Evolutionary conservation across 768 basidiomycete species (phyloP).

Genomic region (Coprinopsis cinerea): DNA sequence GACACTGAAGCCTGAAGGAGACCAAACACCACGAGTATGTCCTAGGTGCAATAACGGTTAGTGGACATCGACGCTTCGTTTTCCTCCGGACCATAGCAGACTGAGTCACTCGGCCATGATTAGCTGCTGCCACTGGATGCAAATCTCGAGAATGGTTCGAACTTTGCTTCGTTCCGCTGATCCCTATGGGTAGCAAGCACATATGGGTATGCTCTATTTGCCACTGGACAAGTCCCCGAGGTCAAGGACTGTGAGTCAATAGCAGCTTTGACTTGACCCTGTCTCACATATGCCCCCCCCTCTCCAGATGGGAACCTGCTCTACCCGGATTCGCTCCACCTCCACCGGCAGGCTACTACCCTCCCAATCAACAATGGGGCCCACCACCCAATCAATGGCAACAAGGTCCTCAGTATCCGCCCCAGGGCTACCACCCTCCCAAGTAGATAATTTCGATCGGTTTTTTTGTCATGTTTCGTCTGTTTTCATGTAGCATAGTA

Average conservation of each 20-base stretch:
- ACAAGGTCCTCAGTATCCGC: too few relatives aligned
- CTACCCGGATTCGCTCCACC: conserved; percentile 4
- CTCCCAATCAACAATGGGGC: conserved; percentile 7
- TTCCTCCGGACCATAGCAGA: not conserved
- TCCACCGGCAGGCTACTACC: conserved; percentile 11
- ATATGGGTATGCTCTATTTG: conserved; percentile 68
- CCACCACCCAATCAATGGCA: conserved; percentile 2
- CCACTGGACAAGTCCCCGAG: conserved; percentile 46
- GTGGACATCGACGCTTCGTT: not conserved
- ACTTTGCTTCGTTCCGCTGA: conserved; percentile 58
- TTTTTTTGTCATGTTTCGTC: not conserved
- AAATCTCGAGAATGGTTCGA: conserved; percentile 63
- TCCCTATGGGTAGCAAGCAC: conserved; percentile 52
- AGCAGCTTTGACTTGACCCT: too few relatives aligned
- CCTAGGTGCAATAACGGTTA: conserved; percentile 63
- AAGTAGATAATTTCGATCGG: not conserved
- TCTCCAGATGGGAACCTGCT: conserved; percentile 21
- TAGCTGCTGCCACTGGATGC: conserved; percentile 48
- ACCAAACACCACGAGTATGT: conserved; percentile 49
- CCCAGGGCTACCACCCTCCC: conserved; percentile 3
- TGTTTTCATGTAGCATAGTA: conserved; percentile 1
- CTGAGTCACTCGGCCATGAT: not conserved
- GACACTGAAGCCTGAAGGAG: conserved; percentile 46
- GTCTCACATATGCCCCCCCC: too few relatives aligned
- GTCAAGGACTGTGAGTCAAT: conserved; percentile 26